Percentiles rank a stretch among this genome's conserved stretches.
Evolutionary conservation across 192 early-diverging fungal genomes (phyloP).

Genomic region (Backusella sp.): DNA sequence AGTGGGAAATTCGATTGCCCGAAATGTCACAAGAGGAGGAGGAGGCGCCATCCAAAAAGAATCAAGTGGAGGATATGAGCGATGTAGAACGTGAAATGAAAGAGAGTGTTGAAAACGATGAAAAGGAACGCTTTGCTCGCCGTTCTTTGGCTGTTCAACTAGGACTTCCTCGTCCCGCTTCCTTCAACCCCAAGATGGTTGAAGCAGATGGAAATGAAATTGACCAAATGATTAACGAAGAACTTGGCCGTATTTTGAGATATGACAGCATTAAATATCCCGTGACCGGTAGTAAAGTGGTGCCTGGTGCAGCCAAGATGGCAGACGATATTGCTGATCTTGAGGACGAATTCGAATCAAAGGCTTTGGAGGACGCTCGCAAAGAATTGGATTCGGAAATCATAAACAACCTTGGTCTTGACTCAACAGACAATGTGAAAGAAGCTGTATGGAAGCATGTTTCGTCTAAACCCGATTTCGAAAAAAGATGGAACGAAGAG

Average conservation of each 20-base stretch:
- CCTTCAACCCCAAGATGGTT: constrained; percentile 22
- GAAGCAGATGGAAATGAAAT: constrained; percentile 37
- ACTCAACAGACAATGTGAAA: constrained; percentile 36
- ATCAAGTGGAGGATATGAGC: constrained; percentile 54
- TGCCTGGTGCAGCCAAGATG: constrained; percentile 36
- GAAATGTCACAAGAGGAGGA: constrained; percentile 50
- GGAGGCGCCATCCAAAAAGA: neutral
- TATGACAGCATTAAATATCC: constrained; percentile 76
- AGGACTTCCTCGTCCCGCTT: constrained; percentile 69
- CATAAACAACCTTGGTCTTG: constrained; percentile 9
- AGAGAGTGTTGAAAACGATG: constrained; percentile 48
- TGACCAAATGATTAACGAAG: constrained; percentile 62
- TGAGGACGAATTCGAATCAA: constrained; percentile 60
- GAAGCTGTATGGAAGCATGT: constrained; percentile 34
- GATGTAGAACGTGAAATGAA: constrained; percentile 61
- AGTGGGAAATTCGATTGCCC: constrained; percentile 89
- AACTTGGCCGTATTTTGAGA: constrained; percentile 68
- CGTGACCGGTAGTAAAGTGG: constrained; percentile 56
- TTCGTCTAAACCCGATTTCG: constrained; percentile 34
- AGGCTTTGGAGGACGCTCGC: constrained; percentile 54
- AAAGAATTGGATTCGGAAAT: constrained; percentile 54
- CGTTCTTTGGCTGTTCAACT: constrained; percentile 77
- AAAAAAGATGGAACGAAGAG: constrained; percentile 27
- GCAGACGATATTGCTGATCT: constrained; percentile 43
- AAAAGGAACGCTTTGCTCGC: constrained; percentile 50